Evolutionary conservation across 331 rosid genomes (phyloP), one percentile per base, ranked within the genome.

Genomic region (Telfairia occidentalis): DNA sequence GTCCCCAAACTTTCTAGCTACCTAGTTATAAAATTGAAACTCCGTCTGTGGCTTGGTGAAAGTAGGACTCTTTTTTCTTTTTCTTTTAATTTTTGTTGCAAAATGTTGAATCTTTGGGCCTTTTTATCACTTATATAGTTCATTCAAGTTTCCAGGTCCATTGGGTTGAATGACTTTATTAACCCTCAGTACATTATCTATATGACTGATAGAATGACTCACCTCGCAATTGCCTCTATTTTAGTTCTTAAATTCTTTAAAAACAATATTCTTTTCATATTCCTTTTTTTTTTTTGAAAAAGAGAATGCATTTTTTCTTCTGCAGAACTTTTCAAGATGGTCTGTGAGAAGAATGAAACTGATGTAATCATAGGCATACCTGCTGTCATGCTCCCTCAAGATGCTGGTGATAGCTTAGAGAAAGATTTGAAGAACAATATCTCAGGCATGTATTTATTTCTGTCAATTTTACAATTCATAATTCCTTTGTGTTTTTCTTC

Each of bases 291-390:
- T 23, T 71, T 76, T 76, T 82, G 42, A 74, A 76, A 70, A 65
- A 79, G 79, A 74, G n/a, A 63, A 34, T 76, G 45, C 67, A 24
- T 63, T 77, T 75, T 50, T 50, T 75, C 19, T 34, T 75, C 45
- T 54, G 55, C 89, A 95, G 99, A 86, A 80, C 99, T 95, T 89
- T 90, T 90, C 89, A 95, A 95, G 90, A 92, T 95, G 99, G 99
- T 92, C 76, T 95, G 99, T 72, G 97, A 90, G 77, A 84, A 73
- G 5, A 89, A 84, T 74, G 86, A 95, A 86, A 92, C 90, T 57
- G 97, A 90, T 78, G 69, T 90, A 78, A 64, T 59, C 72, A 92
- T 95, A 75, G 71, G 87, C 84, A 95, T 92, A 78, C 99, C 99
- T 75, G 88, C 92, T 76, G 99, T 95, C 50, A 92, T 95, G 97